phyloP scores from a whole-genome alignment of 2,329 filamentous ascomycete species.

The Escovopsis sp. region DNA sequence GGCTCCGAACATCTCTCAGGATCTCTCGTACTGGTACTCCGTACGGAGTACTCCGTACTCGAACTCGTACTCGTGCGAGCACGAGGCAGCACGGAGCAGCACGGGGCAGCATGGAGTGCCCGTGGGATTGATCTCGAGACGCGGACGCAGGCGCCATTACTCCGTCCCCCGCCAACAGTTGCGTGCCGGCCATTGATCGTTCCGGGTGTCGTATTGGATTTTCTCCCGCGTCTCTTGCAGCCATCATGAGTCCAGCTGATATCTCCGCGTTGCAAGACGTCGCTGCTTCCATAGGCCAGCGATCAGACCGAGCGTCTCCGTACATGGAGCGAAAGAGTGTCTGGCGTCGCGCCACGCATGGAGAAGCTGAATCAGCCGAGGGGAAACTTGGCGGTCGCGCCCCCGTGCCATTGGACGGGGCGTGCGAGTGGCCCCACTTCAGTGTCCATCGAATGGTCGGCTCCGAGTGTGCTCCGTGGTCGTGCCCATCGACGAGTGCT shows the following conservation, averaged over 20 bases:
- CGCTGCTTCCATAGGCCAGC: conserved; percentile 1
- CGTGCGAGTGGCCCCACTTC: conserved; percentile 6
- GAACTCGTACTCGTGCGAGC: too few relatives aligned
- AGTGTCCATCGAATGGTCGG: conserved; percentile 7
- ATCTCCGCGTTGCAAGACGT: conserved; percentile 1
- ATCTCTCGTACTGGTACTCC: too few relatives aligned
- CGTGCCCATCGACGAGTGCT: conserved; percentile 4
- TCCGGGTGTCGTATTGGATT: background rate
- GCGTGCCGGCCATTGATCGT: background rate
- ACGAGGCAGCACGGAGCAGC: too few relatives aligned
- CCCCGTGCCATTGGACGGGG: background rate
- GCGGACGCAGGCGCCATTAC: conserved; percentile 1
- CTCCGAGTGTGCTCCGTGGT: conserved; percentile 1
- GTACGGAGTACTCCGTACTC: too few relatives aligned
- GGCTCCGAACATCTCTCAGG: too few relatives aligned
- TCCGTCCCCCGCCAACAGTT: conserved; percentile 2
- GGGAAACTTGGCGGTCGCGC: background rate
- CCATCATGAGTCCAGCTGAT: background rate
- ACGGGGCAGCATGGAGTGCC: too few relatives aligned
- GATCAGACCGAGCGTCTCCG: background rate
- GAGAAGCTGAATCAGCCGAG: conserved; percentile 5
- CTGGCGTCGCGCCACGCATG: conserved; percentile 3
- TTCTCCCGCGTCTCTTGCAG: background rate
- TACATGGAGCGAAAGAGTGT: background rate
- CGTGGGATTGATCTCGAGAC: too few relatives aligned